These are phyloP conservation scores for Stropharia rugosoannulata DNA, from an alignment of 768 basidiomycete genomes.

Conservation along the genomic window DNA sequence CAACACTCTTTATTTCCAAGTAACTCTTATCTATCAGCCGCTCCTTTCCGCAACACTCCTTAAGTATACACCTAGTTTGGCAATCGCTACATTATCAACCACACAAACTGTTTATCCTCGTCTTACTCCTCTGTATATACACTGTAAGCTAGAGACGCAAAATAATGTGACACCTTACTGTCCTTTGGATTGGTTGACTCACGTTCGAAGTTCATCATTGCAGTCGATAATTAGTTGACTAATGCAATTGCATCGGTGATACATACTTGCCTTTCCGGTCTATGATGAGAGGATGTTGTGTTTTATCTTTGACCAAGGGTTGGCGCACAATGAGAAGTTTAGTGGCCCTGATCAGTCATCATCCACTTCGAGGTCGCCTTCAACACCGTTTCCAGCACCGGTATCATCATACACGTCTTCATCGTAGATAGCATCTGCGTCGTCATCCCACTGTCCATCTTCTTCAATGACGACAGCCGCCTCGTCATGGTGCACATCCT, in stretches of 20 bases:
- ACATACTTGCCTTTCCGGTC: no score
- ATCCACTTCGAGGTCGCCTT: slow-evolving; percentile 72
- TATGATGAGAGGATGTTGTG: background rate
- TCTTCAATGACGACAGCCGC: slow-evolving; percentile 22
- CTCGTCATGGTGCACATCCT: background rate
- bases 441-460: slow-evolving; percentile 32
- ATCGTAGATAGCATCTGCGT: slow-evolving; percentile 43
- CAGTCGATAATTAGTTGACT: no score
- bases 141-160: slow-evolving; percentile 14
- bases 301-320: background rate
- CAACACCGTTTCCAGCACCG: slow-evolving; percentile 64
- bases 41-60: slow-evolving; percentile 14
- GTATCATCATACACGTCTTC: slow-evolving; percentile 64
- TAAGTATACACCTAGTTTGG: slow-evolving; percentile 1
- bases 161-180: slow-evolving; percentile 14
- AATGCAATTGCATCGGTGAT: no score
- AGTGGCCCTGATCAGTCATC: slow-evolving; percentile 25
- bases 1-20: slow-evolving; percentile 15
- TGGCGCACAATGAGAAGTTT: background rate
- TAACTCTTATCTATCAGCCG: slow-evolving; percentile 13
- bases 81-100: background rate
- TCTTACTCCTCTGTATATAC: slow-evolving; percentile 9
- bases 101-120: background rate
- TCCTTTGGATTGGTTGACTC: background rate
- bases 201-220: background rate